These are phyloP conservation scores for Ambrosiella xylebori DNA, from an alignment of 2,329 filamentous ascomycete species.

Conservation along the genomic window DNA sequence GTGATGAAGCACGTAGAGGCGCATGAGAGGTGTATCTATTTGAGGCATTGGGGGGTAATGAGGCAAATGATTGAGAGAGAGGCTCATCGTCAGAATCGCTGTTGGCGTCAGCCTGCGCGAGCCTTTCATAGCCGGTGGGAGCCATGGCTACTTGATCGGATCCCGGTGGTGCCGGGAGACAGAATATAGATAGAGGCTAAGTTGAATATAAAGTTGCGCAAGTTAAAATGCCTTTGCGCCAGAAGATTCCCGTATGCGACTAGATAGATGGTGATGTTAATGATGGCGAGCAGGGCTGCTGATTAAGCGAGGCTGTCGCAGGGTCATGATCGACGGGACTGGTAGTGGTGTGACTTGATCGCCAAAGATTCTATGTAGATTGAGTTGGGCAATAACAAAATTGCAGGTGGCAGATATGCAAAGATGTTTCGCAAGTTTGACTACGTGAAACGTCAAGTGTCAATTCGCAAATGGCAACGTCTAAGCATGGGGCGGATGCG, in stretches of 20 bases:
- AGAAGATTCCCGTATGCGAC: neutral
- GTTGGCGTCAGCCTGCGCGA: slow-evolving; percentile 65
- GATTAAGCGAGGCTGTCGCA: neutral
- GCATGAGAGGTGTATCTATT: slow-evolving; percentile 39
- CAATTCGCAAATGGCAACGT: neutral
- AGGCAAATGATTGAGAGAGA: slow-evolving; percentile 35
- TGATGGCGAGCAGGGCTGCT: neutral
- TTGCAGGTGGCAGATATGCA: no score
- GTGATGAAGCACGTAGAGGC: slow-evolving; percentile 26
- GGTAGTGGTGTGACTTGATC: no score
- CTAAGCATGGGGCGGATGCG: neutral
- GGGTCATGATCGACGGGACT: no score
- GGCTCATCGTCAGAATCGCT: slow-evolving; percentile 50
- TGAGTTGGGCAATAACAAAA: no score
- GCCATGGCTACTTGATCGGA: slow-evolving; percentile 27
- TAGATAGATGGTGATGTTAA: neutral
- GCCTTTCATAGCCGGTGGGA: slow-evolving; percentile 67
- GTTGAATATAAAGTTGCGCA: neutral
- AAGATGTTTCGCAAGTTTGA: no score
- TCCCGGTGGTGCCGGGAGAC: no score
- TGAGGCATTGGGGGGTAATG: slow-evolving; percentile 34
- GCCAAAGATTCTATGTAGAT: no score
- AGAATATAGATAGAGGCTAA: neutral
- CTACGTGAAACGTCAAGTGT: neutral
- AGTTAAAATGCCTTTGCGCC: neutral